Percentiles rank a stretch among this genome's conserved stretches.
phyloP scores from a whole-genome alignment of 2,329 filamentous ascomycete genomes.

The Pseudopithomyces chartarum region DNA sequence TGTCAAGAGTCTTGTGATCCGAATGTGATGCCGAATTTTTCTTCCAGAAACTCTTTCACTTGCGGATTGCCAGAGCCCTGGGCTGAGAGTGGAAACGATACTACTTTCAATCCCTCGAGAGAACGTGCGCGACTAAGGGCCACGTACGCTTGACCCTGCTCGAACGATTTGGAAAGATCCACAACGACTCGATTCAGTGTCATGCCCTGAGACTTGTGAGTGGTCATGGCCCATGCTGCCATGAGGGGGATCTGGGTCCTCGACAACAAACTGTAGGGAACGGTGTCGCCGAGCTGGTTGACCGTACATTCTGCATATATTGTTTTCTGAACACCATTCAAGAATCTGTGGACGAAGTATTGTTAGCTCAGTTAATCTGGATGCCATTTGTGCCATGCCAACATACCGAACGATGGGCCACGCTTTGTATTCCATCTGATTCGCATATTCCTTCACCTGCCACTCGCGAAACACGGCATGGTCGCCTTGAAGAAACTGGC shows the following conservation, averaged over 20 bases:
- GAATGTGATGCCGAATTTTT: conserved; percentile 31
- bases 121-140: conserved; percentile 62
- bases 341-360: conserved; percentile 44
- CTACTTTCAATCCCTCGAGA: conserved; percentile 55
- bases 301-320: conserved; percentile 60
- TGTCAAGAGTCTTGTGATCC: conserved; percentile 7
- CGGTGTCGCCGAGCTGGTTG: conserved; percentile 52
- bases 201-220: conserved; percentile 64
- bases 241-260: conserved; percentile 67
- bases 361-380: background rate
- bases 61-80: conserved; percentile 35
- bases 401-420: conserved; percentile 56
- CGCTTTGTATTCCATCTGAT: conserved; percentile 32
- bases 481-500: conserved; percentile 42
- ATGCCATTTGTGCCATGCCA: too few species aligned
- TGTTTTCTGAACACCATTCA: conserved; percentile 51
- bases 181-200: conserved; percentile 65
- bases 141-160: conserved; percentile 66
- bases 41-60: conserved; percentile 41
- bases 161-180: conserved; percentile 58
- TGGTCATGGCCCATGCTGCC: conserved; percentile 66
- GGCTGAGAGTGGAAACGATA: conserved; percentile 29
- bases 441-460: conserved; percentile 49
- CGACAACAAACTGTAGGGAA: conserved; percentile 55
- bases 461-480: conserved; percentile 44